Evolutionary conservation across 768 basidiomycete genomes (phyloP), one percentile per base, ranked within the genome.

Genomic region (Guyanaporus albipodus): DNA sequence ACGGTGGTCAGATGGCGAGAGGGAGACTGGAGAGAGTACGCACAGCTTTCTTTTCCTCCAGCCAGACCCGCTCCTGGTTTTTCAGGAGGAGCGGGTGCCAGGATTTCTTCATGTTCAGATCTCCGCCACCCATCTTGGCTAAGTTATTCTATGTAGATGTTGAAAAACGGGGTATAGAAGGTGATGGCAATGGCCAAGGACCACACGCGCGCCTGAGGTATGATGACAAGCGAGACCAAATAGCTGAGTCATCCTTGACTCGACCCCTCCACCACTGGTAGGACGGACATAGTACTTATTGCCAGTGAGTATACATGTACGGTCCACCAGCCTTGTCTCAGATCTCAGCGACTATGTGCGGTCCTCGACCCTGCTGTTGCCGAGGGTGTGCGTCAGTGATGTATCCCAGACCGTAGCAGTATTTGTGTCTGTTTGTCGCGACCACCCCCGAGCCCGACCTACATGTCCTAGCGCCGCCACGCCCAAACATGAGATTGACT

Each of bases 61-160:
- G 78, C 95, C 96, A 98, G 60, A 98, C 96, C 80, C 89, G 83
- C 83, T 95, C 91, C 85, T 97, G 95, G 72, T 95, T 95, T 67
- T 91, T 92, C 69, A 96, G 70, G 70, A 95, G 88, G 77, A 93
- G 84, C 79, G 94, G 94, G 67, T 97, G 94, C 94, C 94, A 97
- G 54, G 91, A 93, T 79, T 96, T 95, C 72, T 90, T 96, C 94
- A 98, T 98, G 64, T 98, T 98, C 66, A 97, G 77, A 69, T 97
- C 94, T 51, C 89, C 94, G 49, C 94, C 93, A 82, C 94, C 94
- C 94, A 97, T 97, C 60, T 86, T 96, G 77, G 58, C 57, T 61
- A 45, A 51, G n/a, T n/a, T n/a, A 41, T 62, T 59, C 46, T 47
- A 46, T 6, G 56, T 21, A 31, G 36, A 48, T 12, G 47, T n/a